Evolutionary conservation across 805 yeast genomes (phyloP).

Genomic region (Martiniozyma abietophila): DNA sequence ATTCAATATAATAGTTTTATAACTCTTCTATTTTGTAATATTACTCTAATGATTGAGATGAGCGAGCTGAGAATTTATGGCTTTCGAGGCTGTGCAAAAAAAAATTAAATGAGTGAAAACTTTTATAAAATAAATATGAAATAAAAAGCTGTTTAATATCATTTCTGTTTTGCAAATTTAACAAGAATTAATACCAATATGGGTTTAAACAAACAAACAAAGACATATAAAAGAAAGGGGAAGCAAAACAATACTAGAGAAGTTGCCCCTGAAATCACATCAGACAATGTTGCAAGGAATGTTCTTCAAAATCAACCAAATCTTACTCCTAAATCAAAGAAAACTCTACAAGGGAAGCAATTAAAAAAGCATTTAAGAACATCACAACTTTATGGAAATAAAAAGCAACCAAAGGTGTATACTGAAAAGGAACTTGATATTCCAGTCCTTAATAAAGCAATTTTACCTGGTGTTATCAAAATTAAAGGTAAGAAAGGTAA

Average conservation of each 20-base stretch:
- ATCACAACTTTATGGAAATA: slow-evolving; percentile 60
- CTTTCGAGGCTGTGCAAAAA: too few species aligned
- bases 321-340: slow-evolving; percentile 48
- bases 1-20: too few species aligned
- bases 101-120: too few species aligned
- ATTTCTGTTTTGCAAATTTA: too few species aligned
- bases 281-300: slow-evolving; percentile 64
- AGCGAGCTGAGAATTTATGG: too few species aligned
- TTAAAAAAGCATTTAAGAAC: slow-evolving; percentile 60
- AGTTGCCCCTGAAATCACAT: slow-evolving; percentile 56
- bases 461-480: slow-evolving; percentile 72
- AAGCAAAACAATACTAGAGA: slow-evolving; percentile 45
- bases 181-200: slow-evolving; percentile 8
- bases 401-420: slow-evolving; percentile 45
- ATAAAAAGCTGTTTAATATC: too few species aligned
- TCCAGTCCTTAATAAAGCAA: slow-evolving; percentile 73
- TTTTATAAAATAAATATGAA: too few species aligned
- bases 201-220: slow-evolving; percentile 36
- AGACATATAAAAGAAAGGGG: slow-evolving; percentile 47
- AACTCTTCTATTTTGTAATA: too few species aligned
- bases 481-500: slow-evolving; percentile 77
- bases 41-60: too few species aligned
- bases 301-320: slow-evolving; percentile 50
- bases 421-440: slow-evolving; percentile 72
- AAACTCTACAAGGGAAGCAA: slow-evolving; percentile 38